Evolutionary conservation across 2,329 filamentous ascomycete species (phyloP).

Genomic region (Sordariomycetes sp.): DNA sequence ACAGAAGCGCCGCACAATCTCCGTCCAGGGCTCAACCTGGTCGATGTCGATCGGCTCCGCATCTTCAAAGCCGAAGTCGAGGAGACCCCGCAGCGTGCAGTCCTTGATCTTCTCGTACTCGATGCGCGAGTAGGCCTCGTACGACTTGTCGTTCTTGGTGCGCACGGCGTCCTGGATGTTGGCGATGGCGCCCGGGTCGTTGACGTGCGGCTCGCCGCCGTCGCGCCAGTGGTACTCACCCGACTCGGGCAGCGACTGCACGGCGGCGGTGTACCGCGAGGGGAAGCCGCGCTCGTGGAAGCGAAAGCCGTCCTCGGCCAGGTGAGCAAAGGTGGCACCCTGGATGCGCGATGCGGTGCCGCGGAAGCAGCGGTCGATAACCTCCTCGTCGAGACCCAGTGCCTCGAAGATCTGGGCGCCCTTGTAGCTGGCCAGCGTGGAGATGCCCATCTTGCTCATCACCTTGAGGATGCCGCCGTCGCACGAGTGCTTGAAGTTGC

Average conservation of each 20-base stretch:
- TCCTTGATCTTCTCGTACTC: constrained; percentile 96
- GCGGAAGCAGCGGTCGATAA: constrained; percentile 90
- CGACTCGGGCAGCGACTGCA: constrained; percentile 78
- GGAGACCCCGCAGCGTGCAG: constrained; percentile 84
- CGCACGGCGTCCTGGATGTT: constrained; percentile 96
- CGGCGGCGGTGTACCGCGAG: constrained; percentile 61
- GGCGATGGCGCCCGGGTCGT: constrained; percentile 88
- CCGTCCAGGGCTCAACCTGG: constrained; percentile 95
- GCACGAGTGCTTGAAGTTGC: constrained; percentile 94
- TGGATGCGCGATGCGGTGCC: constrained; percentile 91
- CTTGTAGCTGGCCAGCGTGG: constrained; percentile 92
- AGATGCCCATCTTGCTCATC: constrained; percentile 99
- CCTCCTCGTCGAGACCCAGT: constrained; percentile 81
- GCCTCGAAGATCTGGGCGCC: constrained; percentile 97
- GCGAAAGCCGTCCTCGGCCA: constrained; percentile 88
- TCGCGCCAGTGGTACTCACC: constrained; percentile 98
- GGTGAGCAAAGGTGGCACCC: constrained; percentile 85
- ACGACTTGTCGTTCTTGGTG: constrained; percentile 96
- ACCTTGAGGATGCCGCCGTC: constrained; percentile 96
- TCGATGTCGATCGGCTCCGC: constrained; percentile 79
- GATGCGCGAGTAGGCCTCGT: constrained; percentile 87
- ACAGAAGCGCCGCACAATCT: constrained; percentile 92
- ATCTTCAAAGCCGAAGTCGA: constrained; percentile 94
- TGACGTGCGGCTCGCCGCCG: constrained; percentile 88
- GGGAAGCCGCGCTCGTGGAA: constrained; percentile 93